Conservation (phyloP, 805 yeast genomes). For the Isabelozyma rhagii region DNA sequence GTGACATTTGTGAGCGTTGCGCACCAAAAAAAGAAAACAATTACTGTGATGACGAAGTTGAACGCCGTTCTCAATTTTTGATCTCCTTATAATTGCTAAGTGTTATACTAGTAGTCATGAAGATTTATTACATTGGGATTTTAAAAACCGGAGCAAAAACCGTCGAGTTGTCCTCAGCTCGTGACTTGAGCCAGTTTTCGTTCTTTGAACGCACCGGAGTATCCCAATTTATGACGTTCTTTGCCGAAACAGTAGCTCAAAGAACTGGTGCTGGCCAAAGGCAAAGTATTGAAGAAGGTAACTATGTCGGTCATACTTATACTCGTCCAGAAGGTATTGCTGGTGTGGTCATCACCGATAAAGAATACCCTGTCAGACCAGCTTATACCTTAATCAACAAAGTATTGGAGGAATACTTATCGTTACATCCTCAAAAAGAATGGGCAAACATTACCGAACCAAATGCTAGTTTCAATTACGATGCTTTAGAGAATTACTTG, state of each 20-base stretch:
- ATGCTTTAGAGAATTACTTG: slow-evolving; percentile 65
- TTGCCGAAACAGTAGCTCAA: slow-evolving; percentile 83
- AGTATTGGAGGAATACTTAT: slow-evolving; percentile 82
- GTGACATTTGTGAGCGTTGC: too few species aligned
- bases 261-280: slow-evolving; percentile 89
- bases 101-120: slow-evolving; percentile 49
- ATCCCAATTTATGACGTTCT: slow-evolving; percentile 91
- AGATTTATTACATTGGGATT: slow-evolving; percentile 86
- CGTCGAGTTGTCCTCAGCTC: slow-evolving; percentile 72
- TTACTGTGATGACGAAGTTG: too few species aligned
- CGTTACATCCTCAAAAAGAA: slow-evolving; percentile 71
- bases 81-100: not conserved
- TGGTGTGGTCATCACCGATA: slow-evolving; percentile 89
- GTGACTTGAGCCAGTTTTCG: slow-evolving; percentile 81
- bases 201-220: slow-evolving; percentile 83
- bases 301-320: slow-evolving; percentile 88
- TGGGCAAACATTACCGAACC: slow-evolving; percentile 56
- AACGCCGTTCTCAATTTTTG: too few species aligned
- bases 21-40: too few species aligned
- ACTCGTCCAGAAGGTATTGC: slow-evolving; percentile 87
- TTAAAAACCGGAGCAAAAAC: slow-evolving; percentile 66
- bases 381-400: slow-evolving; percentile 92
- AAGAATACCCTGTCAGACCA: slow-evolving; percentile 95
- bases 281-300: slow-evolving; percentile 90
- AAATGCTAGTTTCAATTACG: slow-evolving; percentile 47